These are phyloP conservation scores for Hordeum marinum DNA, from an alignment of 176 grass and related monocot genomes.

Conservation along the genomic window DNA sequence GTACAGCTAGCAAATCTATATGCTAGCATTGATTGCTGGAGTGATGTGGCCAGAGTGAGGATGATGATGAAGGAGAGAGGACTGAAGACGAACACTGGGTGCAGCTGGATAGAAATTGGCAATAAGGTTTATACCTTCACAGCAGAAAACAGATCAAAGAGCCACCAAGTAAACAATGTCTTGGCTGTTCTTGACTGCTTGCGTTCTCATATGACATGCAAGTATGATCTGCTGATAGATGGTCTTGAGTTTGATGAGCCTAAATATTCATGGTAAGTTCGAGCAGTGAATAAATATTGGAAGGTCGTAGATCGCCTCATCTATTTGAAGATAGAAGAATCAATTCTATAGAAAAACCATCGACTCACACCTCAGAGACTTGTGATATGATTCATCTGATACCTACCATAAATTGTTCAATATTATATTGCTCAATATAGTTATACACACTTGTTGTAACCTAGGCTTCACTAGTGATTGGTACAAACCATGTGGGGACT, in stretches of 20 bases:
- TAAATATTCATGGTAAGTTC: not conserved
- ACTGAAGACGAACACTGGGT: slow-evolving; percentile 43
- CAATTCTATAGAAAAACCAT: not conserved
- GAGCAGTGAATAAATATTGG: not conserved
- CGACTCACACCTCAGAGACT: not conserved
- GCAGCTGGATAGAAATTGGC: slow-evolving; percentile 61
- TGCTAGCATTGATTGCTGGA: slow-evolving; percentile 39
- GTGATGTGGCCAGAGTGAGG: slow-evolving; percentile 46
- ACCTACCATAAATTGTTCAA: not conserved
- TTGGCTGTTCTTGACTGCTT: slow-evolving; percentile 39
- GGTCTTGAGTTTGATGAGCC: slow-evolving; percentile 15
- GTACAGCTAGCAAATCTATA: slow-evolving; percentile 56
- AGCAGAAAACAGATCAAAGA: slow-evolving; percentile 38
- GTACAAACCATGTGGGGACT: not conserved
- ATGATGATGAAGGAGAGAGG: slow-evolving; percentile 43
- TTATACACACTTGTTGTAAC: not conserved
- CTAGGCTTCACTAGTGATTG: not conserved
- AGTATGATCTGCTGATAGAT: slow-evolving; percentile 18
- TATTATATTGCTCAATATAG: not conserved
- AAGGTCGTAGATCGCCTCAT: not conserved
- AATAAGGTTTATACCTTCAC: slow-evolving; percentile 44
- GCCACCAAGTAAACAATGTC: slow-evolving; percentile 26
- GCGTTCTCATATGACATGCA: slow-evolving; percentile 35
- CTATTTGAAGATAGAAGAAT: not conserved
- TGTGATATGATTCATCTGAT: not conserved